Base-by-base conservation (phyloP, 2,329 filamentous ascomycete genomes). In the Ophiostoma australiae region DNA sequence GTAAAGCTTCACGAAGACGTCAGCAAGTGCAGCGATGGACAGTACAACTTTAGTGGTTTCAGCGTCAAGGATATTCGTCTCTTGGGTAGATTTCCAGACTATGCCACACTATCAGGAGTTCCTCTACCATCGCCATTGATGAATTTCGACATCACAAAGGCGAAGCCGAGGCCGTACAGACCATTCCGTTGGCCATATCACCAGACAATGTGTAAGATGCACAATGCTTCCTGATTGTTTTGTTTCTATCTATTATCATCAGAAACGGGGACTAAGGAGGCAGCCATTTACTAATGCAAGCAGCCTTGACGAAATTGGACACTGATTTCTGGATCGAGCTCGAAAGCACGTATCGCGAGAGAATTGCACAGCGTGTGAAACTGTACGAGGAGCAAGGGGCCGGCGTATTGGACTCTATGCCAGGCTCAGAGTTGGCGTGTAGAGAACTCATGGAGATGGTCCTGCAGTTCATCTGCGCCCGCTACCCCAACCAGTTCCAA, bases 381-480 rank as follows among this genome's bases (percentile, higher is more conserved):
- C 83, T 96, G 0, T 90, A 89, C 76, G 81, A 80, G 13, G 81
- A 89, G 72, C 83, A 94, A 74, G 88, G 90, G 1, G 82, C 83
- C 11, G 80, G 82, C 3, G 87, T 96, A 1, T 83, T 95, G 0
- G 85, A 90, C 71, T 83, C 84, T 41, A 82, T 94, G 0, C 91
- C 91, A 0, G 92, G 92, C 1, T 90, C 90, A 0, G 91, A 95
- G 75, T 82, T 95, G 0, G 92, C 89, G 0, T 92, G 90, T 77
- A 93, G 93, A 77, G 93, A 97, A 76, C 82, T 95, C 6, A 94
- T 95, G 92, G 93, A 97, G 78, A 93, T 94, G 88, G 85, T 84
- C 2, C 75, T 97, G 3, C 91, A 94, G 74, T 96, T 94, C 74
- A 80, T 94, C n/a, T 91, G 88, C 73, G 84, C 87, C 3, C 85